Evolutionary conservation across 805 yeast species (phyloP), one percentile per base, ranked within the genome.

Genomic region (Spathaspora passalidarum): DNA sequence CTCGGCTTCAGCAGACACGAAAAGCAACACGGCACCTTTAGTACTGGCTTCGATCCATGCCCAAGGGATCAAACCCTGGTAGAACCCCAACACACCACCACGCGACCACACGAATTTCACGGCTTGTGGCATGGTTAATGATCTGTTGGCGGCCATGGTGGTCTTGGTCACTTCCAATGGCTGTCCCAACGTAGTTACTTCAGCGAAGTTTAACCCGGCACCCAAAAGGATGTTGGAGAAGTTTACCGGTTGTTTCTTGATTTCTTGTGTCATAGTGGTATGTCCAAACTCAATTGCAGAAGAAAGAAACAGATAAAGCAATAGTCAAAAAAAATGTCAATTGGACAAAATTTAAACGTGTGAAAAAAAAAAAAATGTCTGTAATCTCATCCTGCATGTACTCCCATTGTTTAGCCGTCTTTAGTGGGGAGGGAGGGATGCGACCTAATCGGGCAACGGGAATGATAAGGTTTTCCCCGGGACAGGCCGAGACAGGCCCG

Each of bases 1-100:
- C 68, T 94, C 98, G 43, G 90, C 87, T 63, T 94, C 98, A 39
- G 95, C 82, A 39, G 96, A 85, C 26, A 90, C 97, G 59, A 94
- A 94, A 55, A 94, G 75, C 46, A 94, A 75, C 6, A 91, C 96
- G 4, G 98, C 97, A 65, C 99, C 99, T 67, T 94, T 94, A 32
- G 99, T 94, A n/a, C 96, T 87, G 8, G 97, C 99, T 69, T 92
- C 99, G 56, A 94, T 87, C 97, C 98, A 91, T 5, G 98, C 99
- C 99, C 99, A 94, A 40, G 99, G 99, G 53, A 92, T 91, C 62
- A 94, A 76, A 25, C 99, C 99, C 68, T 94, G 99, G 70, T 91
- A 94, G 72, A 91, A 94, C 0, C 98, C 99, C 22, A 80, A 62
- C 14, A 85, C 58, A 44, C 99, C 99, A 54, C 99, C 99, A 60